Base-by-base conservation (phyloP, 2,329 filamentous ascomycete genomes). In the Ascochyta clinopodiicola region DNA sequence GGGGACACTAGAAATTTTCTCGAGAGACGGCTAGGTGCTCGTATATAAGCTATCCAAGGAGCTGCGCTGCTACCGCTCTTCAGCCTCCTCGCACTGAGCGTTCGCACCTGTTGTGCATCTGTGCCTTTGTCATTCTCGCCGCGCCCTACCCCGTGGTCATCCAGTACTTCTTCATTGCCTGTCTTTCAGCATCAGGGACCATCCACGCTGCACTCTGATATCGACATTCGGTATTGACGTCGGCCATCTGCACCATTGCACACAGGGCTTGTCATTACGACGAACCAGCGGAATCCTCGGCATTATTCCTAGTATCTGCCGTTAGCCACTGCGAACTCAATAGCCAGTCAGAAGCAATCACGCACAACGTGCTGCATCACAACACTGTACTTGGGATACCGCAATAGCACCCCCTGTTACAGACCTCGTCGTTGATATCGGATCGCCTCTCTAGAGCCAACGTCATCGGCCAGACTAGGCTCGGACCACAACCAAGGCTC, bases 1-100 rank as follows among this genome's bases (percentile, higher is more conserved):
- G 46, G 55, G 27, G 57, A 61, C 59, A 59, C 57, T 63, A 64
- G 59, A 66, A 64, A 59, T 62, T 60, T 66, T 63, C 60, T 59
- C 29, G 13, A 57, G 42, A 35, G 57, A 51, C 58, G 56, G 38
- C 25, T n/a, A n/a, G n/a, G 36, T 47, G 17, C 21, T 34, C 15
- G 38, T 66, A 66, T 68, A 65, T 67, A 69, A 63, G 27, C 22
- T 51, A 43, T 47, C 15, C 5, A 43, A 12, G 42, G 43, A 43
- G 37, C 37, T 29, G 8, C 19, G 37, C 37, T 29, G 8, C 19
- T 56, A 25, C 37, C 32, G 31, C 27, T 38, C 31, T 43, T 37
- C 43, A 51, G 46, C 46, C 52, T 43, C 21, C 43, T 51, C 43
- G 37, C 37, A 46, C 35, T 46, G 46, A 56, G 52, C 46, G 46